Evolutionary conservation across 345 rosid species (phyloP).

Genomic region (Salix dunnii): DNA sequence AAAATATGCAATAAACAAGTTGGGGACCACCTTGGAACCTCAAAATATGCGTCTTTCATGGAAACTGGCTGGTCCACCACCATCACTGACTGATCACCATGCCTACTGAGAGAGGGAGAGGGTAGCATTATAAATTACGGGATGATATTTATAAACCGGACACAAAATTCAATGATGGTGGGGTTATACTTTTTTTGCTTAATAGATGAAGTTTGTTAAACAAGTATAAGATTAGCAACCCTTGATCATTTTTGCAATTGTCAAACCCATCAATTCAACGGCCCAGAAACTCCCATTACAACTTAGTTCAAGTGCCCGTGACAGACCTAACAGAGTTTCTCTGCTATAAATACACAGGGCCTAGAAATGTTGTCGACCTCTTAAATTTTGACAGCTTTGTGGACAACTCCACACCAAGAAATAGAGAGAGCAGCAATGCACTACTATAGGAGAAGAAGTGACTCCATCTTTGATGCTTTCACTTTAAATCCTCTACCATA

Average conservation of each 20-base stretch:
- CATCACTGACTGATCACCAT: background rate
- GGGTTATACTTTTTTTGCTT: background rate
- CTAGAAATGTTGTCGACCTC: constrained; percentile 2
- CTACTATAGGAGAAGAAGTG: constrained; percentile 38
- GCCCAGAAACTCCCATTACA: background rate
- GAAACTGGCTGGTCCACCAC: constrained; percentile 1
- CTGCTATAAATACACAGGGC: constrained; percentile 12
- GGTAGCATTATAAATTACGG: background rate
- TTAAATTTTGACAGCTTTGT: background rate
- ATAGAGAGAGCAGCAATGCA: constrained; percentile 18
- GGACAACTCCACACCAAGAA: background rate
- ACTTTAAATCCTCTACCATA: constrained; percentile 74
- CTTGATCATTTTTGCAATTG: background rate
- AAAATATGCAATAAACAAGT: background rate
- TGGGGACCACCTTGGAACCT: background rate
- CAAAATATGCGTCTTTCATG: background rate
- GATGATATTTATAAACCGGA: background rate
- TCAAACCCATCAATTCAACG: background rate
- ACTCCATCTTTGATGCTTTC: constrained; percentile 61
- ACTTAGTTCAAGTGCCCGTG: background rate
- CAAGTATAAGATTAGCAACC: background rate
- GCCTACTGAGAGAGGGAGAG: background rate
- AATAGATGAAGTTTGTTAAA: background rate
- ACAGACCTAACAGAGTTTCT: background rate
- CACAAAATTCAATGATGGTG: background rate